Evolutionary conservation across 768 basidiomycete genomes (phyloP).

Genomic region (Suillus brevipes): DNA sequence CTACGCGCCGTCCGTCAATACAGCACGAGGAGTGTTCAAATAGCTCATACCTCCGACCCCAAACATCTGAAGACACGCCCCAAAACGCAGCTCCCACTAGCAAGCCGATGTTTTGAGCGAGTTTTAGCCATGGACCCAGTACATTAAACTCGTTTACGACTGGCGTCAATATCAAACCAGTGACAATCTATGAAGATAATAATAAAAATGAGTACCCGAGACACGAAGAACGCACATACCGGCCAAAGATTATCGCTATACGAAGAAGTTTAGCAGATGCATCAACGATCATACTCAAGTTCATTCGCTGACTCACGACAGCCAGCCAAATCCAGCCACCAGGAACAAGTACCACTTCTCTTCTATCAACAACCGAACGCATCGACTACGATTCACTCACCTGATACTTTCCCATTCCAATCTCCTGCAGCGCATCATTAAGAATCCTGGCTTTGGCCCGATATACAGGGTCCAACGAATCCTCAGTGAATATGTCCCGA

Average conservation of each 20-base stretch:
- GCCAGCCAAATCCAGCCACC: slow-evolving; percentile 75
- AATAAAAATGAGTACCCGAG: neutral
- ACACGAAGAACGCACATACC: slow-evolving; percentile 37
- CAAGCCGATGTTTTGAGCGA: slow-evolving; percentile 72
- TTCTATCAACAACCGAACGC: slow-evolving; percentile 3
- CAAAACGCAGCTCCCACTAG: slow-evolving; percentile 70
- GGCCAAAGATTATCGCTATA: slow-evolving; percentile 73
- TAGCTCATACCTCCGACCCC: slow-evolving; percentile 58
- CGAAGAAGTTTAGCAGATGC: neutral
- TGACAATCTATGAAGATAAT: slow-evolving; percentile 48
- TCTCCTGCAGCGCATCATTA: slow-evolving; percentile 62
- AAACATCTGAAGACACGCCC: slow-evolving; percentile 68
- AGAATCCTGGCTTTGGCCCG: slow-evolving; percentile 56
- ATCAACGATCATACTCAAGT: neutral
- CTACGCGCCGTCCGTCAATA: slow-evolving; percentile 32
- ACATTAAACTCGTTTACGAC: slow-evolving; percentile 67
- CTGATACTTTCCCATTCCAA: slow-evolving; percentile 74
- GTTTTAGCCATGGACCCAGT: slow-evolving; percentile 59
- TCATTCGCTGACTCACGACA: slow-evolving; percentile 53
- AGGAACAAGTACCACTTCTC: slow-evolving; percentile 60
- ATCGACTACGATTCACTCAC: slow-evolving; percentile 28
- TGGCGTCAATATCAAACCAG: slow-evolving; percentile 62
- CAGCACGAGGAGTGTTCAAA: neutral
- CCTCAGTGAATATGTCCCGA: slow-evolving; percentile 28
- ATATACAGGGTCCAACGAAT: slow-evolving; percentile 54